phyloP scores from a whole-genome alignment of 495 filamentous ascomycete species.

The Podospora sp. region DNA sequence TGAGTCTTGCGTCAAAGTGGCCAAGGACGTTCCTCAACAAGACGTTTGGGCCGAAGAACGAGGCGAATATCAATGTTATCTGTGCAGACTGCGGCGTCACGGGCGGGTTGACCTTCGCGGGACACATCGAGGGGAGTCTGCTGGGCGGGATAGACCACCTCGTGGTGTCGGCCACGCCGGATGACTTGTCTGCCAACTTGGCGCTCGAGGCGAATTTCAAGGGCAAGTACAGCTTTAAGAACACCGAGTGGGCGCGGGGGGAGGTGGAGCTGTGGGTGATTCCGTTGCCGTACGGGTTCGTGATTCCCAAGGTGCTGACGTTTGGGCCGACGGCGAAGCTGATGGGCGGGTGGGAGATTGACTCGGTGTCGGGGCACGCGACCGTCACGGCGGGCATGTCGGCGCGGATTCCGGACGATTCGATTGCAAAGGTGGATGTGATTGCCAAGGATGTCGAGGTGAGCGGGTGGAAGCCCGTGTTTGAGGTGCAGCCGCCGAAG shows the following conservation, averaged over 20 bases:
- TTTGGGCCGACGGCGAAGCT: background rate
- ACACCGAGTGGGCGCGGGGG: background rate
- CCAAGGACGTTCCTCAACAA: background rate
- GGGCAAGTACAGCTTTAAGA: background rate
- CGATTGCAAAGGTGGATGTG: background rate
- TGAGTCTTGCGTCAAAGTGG: background rate
- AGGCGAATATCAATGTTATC: background rate
- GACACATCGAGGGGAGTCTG: background rate
- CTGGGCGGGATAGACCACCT: background rate
- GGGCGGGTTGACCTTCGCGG: background rate
- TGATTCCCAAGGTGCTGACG: background rate
- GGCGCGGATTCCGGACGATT: background rate
- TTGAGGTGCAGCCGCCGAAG: background rate
- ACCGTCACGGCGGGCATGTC: background rate
- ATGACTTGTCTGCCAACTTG: background rate
- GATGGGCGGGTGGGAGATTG: background rate
- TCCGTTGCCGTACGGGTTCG: background rate
- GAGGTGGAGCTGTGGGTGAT: background rate
- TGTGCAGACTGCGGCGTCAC: background rate
- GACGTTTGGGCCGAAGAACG: background rate
- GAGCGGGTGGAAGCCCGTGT: background rate
- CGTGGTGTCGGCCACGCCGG: background rate
- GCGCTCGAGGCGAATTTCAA: background rate
- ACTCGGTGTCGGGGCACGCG: background rate
- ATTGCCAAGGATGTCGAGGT: background rate